These are phyloP conservation scores for Penicillium rolfsii DNA, from an alignment of 2,329 filamentous ascomycete genomes.

Conservation along the genomic window DNA sequence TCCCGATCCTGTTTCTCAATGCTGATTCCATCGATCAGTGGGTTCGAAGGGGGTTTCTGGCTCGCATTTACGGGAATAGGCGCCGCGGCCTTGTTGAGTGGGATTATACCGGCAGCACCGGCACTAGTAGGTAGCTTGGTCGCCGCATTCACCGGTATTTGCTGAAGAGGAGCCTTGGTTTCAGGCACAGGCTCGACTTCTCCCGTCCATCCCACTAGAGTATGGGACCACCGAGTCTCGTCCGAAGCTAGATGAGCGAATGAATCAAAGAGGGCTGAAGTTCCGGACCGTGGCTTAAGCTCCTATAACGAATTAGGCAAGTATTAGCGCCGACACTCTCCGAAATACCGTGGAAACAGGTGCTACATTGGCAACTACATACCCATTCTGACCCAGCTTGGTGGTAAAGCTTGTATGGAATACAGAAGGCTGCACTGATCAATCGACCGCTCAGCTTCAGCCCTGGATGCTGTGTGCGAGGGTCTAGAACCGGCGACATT, in stretches of 20 bases:
- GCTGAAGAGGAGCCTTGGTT: conserved; percentile 35
- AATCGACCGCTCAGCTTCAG: conserved; percentile 64
- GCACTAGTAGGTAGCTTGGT: conserved; percentile 35
- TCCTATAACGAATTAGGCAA: conserved; percentile 54
- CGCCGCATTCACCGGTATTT: conserved; percentile 32
- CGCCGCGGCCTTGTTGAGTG: conserved; percentile 74
- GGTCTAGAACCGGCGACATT: conserved; percentile 54
- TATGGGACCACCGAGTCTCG: conserved; percentile 85
- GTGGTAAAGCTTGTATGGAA: conserved; percentile 63
- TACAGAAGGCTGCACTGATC: conserved; percentile 66
- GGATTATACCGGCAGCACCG: conserved; percentile 37
- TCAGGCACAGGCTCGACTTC: conserved; percentile 66
- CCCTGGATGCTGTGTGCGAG: conserved; percentile 58
- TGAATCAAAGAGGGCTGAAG: conserved; percentile 89
- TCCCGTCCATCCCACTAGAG: conserved; percentile 91
- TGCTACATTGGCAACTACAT: conserved; percentile 24
- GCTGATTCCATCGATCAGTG: conserved; percentile 68
- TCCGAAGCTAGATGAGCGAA: conserved; percentile 86
- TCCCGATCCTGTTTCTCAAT: conserved; percentile 71
- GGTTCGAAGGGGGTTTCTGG: conserved; percentile 59
- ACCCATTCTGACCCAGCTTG: conserved; percentile 60
- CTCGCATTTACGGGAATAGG: conserved; percentile 73
- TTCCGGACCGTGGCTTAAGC: conserved; percentile 76
- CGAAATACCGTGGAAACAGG: not conserved
- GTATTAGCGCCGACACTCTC: not conserved